Evolutionary conservation across 345 rosid species (phyloP).

Genomic region (Ceriops tagal): DNA sequence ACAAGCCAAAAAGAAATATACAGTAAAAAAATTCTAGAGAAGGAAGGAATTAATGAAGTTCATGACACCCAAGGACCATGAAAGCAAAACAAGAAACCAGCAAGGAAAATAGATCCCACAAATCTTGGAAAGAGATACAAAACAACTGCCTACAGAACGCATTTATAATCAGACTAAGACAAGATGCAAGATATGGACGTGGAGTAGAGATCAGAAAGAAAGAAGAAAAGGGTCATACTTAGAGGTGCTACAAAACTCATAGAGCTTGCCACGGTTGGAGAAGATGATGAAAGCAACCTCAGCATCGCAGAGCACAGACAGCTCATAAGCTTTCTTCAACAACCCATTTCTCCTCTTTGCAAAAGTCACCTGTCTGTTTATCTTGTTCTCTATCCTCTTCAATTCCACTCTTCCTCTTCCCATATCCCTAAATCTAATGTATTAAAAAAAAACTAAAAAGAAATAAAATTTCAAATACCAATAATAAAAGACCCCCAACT

Average conservation of each 20-base stretch:
- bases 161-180: background rate
- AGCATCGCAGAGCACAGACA: conserved; percentile 91
- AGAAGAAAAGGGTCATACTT: conserved; percentile 42
- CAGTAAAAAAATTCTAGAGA: background rate
- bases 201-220: conserved; percentile 1
- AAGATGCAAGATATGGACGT: background rate
- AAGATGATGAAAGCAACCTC: conserved; percentile 93
- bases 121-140: background rate
- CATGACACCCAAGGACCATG: background rate
- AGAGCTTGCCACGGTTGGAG: conserved; percentile 97
- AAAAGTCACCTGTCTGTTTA: conserved; percentile 98
- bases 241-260: conserved; percentile 79
- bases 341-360: conserved; percentile 93
- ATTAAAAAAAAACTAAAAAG: background rate
- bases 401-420: conserved; percentile 98
- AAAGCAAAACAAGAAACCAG: background rate
- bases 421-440: conserved; percentile 31
- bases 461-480: background rate
- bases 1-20: background rate
- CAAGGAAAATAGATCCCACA: background rate
- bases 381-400: conserved; percentile 99
- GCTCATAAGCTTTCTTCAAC: conserved; percentile 95
- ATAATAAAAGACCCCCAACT: conserved; percentile 11
- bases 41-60: conserved; percentile 4
- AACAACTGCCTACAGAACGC: too few species aligned